Base-by-base conservation (phyloP, 371 early-diverging fungal genomes). In the Mucor irregularis region DNA sequence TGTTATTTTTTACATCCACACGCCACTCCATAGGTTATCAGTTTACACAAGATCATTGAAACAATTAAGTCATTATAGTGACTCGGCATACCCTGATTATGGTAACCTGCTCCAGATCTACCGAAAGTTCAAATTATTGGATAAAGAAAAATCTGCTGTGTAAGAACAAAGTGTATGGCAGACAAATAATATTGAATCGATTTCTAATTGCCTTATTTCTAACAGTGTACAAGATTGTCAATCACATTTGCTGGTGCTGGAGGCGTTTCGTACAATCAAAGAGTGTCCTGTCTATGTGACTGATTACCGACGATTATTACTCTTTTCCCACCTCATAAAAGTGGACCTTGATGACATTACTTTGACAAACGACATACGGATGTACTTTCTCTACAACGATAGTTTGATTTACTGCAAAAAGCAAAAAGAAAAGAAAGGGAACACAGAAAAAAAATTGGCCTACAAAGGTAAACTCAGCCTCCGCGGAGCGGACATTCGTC, bases 301-400 rank as follows among this genome's bases (percentile, higher is more conserved):
- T n/a, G 30, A 45, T 5, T 24, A 53, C 3, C 62, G 68, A 10
- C 60, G 73, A 3, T 38, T 72, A 11, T 13, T 72, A 3, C 37
- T 63, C 9, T 56, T 40, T 10, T 52, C 66, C 5, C 50, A 65
- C 4, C 38, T 72, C 9, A 60, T 66, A 34, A 59, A 66, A 35
- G 64, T 72, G 4, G 65, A 66, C 51, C 30, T 64, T 2, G 61
- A 65, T n/a, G 56, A 62, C 31, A 63, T 63, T 9, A 47, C 58
- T 4, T 19, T 46, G 10, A 63, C 49, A 10, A 50, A 54, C 9
- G 66, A 72, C 33, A 25, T 37, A 3, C 62, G 69, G 19, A 61
- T 55, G 31, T 72, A 68, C 25, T 54, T 63, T 37, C 58, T 72
- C n/a, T 72, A 58, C 47, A 65, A 68, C 33, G 67, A 66, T 42